Evolutionary conservation across 495 filamentous ascomycete species (phyloP).

Genomic region (Aspergillus steynii): DNA sequence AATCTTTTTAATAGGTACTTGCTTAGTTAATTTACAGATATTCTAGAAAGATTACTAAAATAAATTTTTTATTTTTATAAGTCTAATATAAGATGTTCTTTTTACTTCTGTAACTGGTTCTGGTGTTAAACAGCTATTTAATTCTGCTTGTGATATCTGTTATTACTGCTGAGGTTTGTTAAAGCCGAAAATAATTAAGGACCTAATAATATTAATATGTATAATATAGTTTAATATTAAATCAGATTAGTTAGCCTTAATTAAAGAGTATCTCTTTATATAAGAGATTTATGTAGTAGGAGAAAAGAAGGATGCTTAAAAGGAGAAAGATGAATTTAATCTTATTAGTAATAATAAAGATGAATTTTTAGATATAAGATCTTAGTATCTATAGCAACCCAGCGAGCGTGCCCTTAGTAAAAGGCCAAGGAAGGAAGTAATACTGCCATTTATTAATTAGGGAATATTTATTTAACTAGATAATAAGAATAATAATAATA

Average conservation of each 20-base stretch:
- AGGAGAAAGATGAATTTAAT: neutral
- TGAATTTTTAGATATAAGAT: neutral
- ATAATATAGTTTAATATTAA: neutral
- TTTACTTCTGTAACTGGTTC: constrained; percentile 4
- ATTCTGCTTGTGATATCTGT: constrained; percentile 18
- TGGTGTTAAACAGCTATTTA: constrained; percentile 16
- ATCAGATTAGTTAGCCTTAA: neutral
- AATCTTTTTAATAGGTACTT: neutral
- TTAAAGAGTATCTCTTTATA: constrained; percentile 1
- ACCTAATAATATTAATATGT: neutral
- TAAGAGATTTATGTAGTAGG: neutral
- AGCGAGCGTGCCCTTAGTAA: constrained; percentile 1
- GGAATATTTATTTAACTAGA: neutral
- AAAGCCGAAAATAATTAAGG: neutral
- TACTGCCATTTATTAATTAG: neutral
- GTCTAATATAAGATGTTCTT: constrained; percentile 11
- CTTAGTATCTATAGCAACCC: neutral
- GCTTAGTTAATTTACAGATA: neutral
- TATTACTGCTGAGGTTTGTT: constrained; percentile 9
- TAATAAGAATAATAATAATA: neutral
- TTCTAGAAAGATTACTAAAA: constrained; percentile 16
- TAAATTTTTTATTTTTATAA: constrained; percentile 12
- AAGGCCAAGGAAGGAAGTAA: neutral
- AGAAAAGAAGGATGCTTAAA: neutral
- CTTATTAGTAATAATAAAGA: neutral